Percentiles rank a stretch among this genome's conserved stretches.
Evolutionary conservation across 495 filamentous ascomycete genomes (phyloP).

Genomic region (Apiosordaria backusii): DNA sequence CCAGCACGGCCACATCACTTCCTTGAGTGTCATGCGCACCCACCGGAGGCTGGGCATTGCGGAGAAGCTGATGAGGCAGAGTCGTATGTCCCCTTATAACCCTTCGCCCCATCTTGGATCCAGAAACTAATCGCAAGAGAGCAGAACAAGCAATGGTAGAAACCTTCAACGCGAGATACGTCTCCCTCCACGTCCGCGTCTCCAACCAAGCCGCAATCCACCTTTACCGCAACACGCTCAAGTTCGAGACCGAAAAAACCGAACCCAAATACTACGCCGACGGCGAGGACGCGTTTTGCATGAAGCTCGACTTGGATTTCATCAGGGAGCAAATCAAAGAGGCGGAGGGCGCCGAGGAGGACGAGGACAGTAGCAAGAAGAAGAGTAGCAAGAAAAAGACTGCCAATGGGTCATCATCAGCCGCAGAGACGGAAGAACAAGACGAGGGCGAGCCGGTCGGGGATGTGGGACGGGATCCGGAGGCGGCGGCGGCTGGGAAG

Average conservation of each 20-base stretch:
- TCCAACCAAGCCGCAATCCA: slow-evolving; percentile 86
- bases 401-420: too few relatives aligned
- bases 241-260: slow-evolving; percentile 85
- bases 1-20: slow-evolving; percentile 95
- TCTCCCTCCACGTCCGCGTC: slow-evolving; percentile 91
- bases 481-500: too few relatives aligned
- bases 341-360: slow-evolving; percentile 37
- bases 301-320: slow-evolving; percentile 76
- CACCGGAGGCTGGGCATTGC: slow-evolving; percentile 87
- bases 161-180: slow-evolving; percentile 84
- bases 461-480: slow-evolving; percentile 42
- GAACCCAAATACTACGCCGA: slow-evolving; percentile 97
- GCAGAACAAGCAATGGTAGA: slow-evolving; percentile 95
- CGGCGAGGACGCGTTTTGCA: slow-evolving; percentile 92
- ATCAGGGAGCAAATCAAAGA: slow-evolving; percentile 50
- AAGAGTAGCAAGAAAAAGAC: too few relatives aligned
- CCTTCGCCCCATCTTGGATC: not conserved
- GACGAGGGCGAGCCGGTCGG: slow-evolving; percentile 47
- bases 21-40: slow-evolving; percentile 92
- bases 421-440: slow-evolving; percentile 20
- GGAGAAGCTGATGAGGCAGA: slow-evolving; percentile 95
- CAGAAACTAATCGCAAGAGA: not conserved
- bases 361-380: slow-evolving; percentile 28
- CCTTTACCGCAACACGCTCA: slow-evolving; percentile 88
- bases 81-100: slow-evolving; percentile 59